Conservation (phyloP, 2,329 filamentous ascomycete species). For the Venturia effusa region DNA sequence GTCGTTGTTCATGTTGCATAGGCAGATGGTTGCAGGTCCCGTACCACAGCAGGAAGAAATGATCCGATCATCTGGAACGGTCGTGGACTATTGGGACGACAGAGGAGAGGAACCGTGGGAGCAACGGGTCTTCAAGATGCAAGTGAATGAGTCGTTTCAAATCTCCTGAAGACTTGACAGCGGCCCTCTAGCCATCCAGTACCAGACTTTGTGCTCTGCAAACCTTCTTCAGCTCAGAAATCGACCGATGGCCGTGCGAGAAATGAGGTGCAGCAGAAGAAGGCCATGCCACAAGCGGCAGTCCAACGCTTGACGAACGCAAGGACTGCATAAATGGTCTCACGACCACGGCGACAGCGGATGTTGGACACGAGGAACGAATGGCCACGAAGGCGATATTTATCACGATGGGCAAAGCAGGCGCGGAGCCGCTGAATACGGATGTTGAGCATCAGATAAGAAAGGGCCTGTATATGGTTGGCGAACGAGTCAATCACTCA, state of each 20-base stretch:
- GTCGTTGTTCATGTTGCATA: neutral
- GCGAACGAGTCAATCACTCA: neutral
- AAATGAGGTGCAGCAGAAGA: constrained; percentile 1
- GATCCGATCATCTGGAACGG: neutral
- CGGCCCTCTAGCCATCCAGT: neutral
- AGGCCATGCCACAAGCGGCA: neutral
- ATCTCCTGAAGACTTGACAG: neutral
- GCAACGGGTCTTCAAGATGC: neutral
- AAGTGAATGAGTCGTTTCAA: neutral
- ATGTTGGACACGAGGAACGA: neutral
- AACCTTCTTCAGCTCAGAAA: neutral
- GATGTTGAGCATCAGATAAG: constrained; percentile 2
- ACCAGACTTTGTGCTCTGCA: neutral
- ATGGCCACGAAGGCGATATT: neutral
- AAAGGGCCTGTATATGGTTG: neutral
- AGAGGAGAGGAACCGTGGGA: neutral
- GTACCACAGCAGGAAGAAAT: constrained; percentile 1
- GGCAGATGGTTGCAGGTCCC: neutral
- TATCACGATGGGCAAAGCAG: neutral
- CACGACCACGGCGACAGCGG: neutral
- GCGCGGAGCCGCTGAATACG: neutral
- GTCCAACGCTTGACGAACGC: constrained; percentile 1
- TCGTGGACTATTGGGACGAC: neutral
- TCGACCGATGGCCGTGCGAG: neutral
- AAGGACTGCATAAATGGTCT: neutral